Evolutionary conservation across 2,329 filamentous ascomycete genomes (phyloP), one percentile per base, ranked within the genome.

Genomic region (Botrytis squamosa): DNA sequence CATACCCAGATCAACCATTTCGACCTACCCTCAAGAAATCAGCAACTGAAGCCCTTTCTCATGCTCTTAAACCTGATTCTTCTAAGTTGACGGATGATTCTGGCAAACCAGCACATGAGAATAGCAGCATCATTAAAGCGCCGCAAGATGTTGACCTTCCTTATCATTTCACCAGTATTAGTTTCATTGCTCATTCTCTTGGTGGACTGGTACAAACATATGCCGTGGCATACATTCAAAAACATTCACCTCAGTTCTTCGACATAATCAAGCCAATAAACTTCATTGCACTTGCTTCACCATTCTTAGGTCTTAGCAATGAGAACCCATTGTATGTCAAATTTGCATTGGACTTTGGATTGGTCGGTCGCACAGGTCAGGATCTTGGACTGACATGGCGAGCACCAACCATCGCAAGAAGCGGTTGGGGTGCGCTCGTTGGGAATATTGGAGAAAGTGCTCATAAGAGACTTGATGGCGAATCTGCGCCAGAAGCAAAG

Each of bases 291-390:
- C 85, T 98, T 77, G 95, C 95, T 25, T 92, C 95, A 0, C 95
- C 95, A 0, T 94, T 98, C 77, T 84, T 98, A 1, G 95, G 95
- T 0, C 85, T 98, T 55, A 98, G 95, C 82, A 98, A 99, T 81
- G 96, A 99, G 81, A 99, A 99, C 78, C 96, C 96, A 0, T 87
- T 98, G 73, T 99, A 99, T 81, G 93, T 99, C 82, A 97, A 95
- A 80, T 98, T 99, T 82, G 96, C 96, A 0, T 85, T 99, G 5
- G 96, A 99, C 81, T 97, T 98, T 83, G 96, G 96, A 0, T 87
- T 99, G 1, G 95, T 99, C 22, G 96, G 96, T n/a, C 89, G 95
- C 71, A 98, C 96, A 4, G 96, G 96, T 12, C 94, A 98, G 82
- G 96, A 99, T 83, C 86, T 99, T 14, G 96, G 96, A 36, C 85